Percentiles rank a stretch among this genome's conserved stretches.
These are phyloP conservation scores for Ochromonas danica DNA, from an alignment of 108 stramenopile species.

Conservation along the genomic window DNA sequence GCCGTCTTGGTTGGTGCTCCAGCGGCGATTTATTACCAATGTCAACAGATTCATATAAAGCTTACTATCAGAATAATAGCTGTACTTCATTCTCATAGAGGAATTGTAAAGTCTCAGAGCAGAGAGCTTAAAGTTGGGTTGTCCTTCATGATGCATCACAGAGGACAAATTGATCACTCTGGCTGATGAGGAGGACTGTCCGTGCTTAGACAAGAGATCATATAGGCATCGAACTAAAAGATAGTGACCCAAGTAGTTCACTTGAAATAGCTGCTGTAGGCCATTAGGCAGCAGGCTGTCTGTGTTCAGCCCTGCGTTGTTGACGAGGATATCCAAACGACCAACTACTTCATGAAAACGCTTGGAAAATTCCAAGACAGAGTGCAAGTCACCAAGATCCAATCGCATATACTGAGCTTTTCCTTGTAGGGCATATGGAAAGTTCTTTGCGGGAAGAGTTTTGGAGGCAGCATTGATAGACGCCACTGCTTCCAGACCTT, in stretches of 20 bases:
- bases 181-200: not conserved
- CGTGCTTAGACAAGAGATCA: not conserved
- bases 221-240: not conserved
- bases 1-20: not conserved
- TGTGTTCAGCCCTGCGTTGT: constrained; percentile 24
- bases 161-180: constrained; percentile 23
- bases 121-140: not conserved
- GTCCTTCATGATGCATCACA: constrained; percentile 31
- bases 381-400: not conserved
- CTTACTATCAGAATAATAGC: constrained; percentile 15
- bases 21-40: constrained; percentile 11
- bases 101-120: not conserved
- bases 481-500: not conserved
- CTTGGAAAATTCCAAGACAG: not conserved
- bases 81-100: not conserved
- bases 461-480: not conserved
- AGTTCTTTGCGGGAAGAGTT: not conserved
- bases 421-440: not conserved
- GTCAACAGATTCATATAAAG: constrained; percentile 31
- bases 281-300: not conserved
- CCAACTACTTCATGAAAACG: not conserved
- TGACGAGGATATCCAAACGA: constrained; percentile 25
- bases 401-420: not conserved
- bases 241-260: constrained; percentile 29
- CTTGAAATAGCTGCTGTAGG: constrained; percentile 11